Conservation (phyloP, 2,329 filamentous ascomycete genomes). For the Colletotrichum paranaense region DNA sequence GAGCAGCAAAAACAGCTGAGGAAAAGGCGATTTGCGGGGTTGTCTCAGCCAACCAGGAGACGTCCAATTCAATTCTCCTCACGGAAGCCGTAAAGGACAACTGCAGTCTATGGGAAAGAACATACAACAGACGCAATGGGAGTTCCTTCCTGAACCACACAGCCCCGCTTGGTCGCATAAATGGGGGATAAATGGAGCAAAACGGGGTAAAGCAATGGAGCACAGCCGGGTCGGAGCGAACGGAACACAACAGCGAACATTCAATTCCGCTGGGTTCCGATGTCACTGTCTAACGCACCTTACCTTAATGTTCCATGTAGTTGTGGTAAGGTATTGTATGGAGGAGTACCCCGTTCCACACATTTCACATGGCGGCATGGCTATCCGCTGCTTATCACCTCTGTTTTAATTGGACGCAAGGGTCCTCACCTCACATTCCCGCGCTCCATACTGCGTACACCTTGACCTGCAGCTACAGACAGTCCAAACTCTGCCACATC, state of each 20-base stretch:
- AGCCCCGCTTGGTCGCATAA: background rate
- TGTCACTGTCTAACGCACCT: constrained; percentile 1
- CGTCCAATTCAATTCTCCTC: background rate
- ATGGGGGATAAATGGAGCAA: background rate
- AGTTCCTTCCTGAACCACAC: background rate
- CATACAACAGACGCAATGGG: background rate
- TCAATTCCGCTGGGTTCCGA: background rate
- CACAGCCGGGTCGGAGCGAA: constrained; percentile 19
- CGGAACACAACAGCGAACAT: constrained; percentile 7
- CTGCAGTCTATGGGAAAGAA: too few species aligned
- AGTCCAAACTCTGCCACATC: too few species aligned
- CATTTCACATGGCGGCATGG: background rate
- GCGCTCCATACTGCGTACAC: too few species aligned
- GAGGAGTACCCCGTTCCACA: too few species aligned
- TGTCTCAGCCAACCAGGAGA: background rate
- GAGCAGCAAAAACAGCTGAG: background rate
- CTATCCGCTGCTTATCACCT: constrained; percentile 18
- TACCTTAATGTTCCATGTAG: too few species aligned
- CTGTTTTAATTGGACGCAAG: constrained; percentile 22
- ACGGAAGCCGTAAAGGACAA: too few species aligned
- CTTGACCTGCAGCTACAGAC: too few species aligned
- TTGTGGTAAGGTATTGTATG: too few species aligned
- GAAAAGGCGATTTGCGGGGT: background rate
- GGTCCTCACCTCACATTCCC: too few species aligned
- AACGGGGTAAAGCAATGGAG: background rate